Conservation (phyloP, 768 basidiomycete species). For the Tulasnella sp. region DNA sequence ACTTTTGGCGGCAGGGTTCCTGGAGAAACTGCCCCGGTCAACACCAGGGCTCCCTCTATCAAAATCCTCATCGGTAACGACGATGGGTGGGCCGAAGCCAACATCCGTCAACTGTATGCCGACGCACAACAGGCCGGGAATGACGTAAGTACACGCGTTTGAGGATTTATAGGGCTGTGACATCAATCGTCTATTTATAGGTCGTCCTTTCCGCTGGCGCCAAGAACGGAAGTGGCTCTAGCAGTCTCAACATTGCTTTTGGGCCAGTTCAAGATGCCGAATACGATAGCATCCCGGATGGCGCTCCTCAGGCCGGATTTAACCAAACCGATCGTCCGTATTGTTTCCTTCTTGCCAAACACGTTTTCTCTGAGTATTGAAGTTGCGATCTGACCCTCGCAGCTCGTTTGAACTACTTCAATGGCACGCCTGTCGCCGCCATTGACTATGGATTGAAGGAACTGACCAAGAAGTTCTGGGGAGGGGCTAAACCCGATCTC, state of each 20-base stretch:
- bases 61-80: conserved; percentile 33
- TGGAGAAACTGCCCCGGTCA: not conserved
- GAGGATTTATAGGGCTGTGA: not conserved
- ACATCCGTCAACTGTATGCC: conserved; percentile 24
- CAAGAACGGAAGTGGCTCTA: conserved; percentile 17
- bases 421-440: conserved; percentile 29
- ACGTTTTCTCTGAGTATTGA: not conserved
- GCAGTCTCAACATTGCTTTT: conserved; percentile 26
- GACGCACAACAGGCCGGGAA: not conserved
- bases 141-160: not conserved
- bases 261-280: not conserved
- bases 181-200: not conserved
- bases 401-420: conserved; percentile 30
- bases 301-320: conserved; percentile 1
- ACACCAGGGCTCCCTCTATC: not conserved
- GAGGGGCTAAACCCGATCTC: conserved; percentile 24
- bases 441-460: conserved; percentile 10
- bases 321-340: conserved; percentile 26
- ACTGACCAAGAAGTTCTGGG: conserved; percentile 9
- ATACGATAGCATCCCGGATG: conserved; percentile 14
- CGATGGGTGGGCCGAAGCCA: conserved; percentile 33
- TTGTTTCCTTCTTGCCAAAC: not conserved
- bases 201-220: conserved; percentile 5
- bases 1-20: not conserved
- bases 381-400: not conserved